Percentiles rank a stretch among this genome's conserved stretches.
These are phyloP conservation scores for Monilinia polystroma DNA, from an alignment of 2,329 filamentous ascomycete species.

Conservation along the genomic window DNA sequence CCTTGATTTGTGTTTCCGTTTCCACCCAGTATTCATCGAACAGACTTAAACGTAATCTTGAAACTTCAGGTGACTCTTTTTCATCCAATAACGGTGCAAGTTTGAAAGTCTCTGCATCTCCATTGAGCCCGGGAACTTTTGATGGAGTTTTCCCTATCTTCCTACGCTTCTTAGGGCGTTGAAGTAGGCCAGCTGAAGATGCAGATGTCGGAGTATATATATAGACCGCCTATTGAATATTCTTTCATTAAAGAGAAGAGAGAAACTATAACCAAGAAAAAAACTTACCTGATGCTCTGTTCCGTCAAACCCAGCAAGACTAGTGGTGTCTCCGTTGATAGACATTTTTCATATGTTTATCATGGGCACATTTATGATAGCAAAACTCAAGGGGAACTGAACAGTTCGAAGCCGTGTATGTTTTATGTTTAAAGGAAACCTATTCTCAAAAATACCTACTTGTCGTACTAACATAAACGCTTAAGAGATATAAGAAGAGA, in stretches of 20 bases:
- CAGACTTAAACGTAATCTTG: constrained; percentile 54
- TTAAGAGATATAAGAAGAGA: not conserved
- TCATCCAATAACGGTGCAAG: constrained; percentile 58
- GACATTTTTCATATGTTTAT: constrained; percentile 36
- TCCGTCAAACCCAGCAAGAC: constrained; percentile 36
- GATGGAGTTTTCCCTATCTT: constrained; percentile 36
- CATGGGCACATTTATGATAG: not conserved
- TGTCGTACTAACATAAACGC: not conserved
- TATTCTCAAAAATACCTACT: not conserved
- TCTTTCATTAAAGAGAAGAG: constrained; percentile 5
- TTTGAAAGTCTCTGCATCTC: constrained; percentile 21
- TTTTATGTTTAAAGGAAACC: not conserved
- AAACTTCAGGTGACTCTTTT: constrained; percentile 50
- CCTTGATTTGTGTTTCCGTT: constrained; percentile 63
- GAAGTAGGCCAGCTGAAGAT: constrained; percentile 27
- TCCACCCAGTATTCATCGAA: constrained; percentile 64
- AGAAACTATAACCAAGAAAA: not conserved
- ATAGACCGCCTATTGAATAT: constrained; percentile 40
- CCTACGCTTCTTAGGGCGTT: constrained; percentile 42
- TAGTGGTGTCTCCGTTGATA: constrained; percentile 33
- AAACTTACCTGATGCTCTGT: constrained; percentile 39
- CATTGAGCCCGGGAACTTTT: constrained; percentile 9
- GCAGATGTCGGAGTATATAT: constrained; percentile 39
- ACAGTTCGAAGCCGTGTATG: not conserved
- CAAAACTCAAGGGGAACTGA: not conserved